Conservation (phyloP, 164 flowering plant species). For the Litsea cubeba region DNA sequence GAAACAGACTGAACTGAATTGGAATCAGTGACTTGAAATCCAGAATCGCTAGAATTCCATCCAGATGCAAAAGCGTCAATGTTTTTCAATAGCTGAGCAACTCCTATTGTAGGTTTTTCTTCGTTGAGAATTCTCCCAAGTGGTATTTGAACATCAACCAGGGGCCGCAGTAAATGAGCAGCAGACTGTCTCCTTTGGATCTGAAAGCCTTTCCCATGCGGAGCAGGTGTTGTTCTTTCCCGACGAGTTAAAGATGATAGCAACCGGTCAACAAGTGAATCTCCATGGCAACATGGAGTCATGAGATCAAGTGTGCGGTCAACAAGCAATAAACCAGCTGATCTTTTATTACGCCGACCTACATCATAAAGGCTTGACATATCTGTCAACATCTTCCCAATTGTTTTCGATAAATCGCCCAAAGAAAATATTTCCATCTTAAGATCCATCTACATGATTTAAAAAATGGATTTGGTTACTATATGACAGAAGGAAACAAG, state of each 20-base stretch:
- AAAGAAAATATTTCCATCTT: conserved; percentile 92
- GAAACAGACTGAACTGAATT: conserved; percentile 16
- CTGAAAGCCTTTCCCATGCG: conserved; percentile 38
- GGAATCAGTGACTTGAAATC: conserved; percentile 25
- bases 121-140: conserved; percentile 41
- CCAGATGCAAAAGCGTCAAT: conserved; percentile 66
- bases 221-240: conserved; percentile 32
- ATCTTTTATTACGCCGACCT: conserved; percentile 76
- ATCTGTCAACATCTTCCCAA: conserved; percentile 89
- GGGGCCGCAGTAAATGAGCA: conserved; percentile 39
- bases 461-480: conserved; percentile 1
- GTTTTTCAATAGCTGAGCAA: conserved; percentile 30
- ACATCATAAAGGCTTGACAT: conserved; percentile 99
- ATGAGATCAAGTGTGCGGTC: conserved; percentile 94
- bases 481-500: not conserved
- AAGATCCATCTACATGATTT: conserved; percentile 82
- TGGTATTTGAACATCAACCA: conserved; percentile 76
- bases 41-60: conserved; percentile 45
- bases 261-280: conserved; percentile 85
- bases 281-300: conserved; percentile 92
- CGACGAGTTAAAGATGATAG: conserved; percentile 73
- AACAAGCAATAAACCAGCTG: conserved; percentile 84
- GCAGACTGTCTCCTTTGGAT: conserved; percentile 31
- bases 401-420: conserved; percentile 74
- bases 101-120: conserved; percentile 28